Base-by-base conservation (phyloP, 495 filamentous ascomycete species). In the Penicillium dipodomyicola region DNA sequence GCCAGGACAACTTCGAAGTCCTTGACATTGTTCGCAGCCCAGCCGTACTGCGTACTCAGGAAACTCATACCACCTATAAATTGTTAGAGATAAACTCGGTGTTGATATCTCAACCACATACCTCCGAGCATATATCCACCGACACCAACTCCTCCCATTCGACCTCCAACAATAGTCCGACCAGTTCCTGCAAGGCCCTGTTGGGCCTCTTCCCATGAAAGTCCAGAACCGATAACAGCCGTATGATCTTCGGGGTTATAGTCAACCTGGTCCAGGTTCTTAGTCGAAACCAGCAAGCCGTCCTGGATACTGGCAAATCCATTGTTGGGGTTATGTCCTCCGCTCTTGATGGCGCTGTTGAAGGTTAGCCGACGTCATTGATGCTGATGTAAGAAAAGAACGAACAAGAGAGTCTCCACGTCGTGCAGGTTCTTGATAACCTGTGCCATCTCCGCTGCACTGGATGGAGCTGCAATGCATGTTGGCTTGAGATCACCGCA, bases 1-100 rank as follows among this genome's bases (percentile, higher is more conserved):
- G 82, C 78, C 8, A 85, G 69, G 22, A 85, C 81, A 15, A 86
- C 72, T 43, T 85, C 80, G 57, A 67, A 84, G 46, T 81, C 77
- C 45, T 78, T 47, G 5, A 82, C 69, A 6, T 80, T 81, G 59
- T 80, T 80, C 23, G 78, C 77, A 5, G 77, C 80, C 77, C 80
- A 84, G 15, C 82, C 83, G 56, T 82, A 82, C 59, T 83, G 73
- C 14, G 77, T 76, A 25, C 79, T 79, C 59, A 84, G 68, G 51
- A 82, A 83, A 50, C 73, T 76, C 65, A 75, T 60, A 10, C 75
- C 75, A 54, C 77, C 79, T 69, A 52, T 1, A 43, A 10, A 19
- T 11, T 8, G 56, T 52, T 62, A 56, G 29, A 47, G 4, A 29
- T 10, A 33, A 41, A 37, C 9, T 17, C 8, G 3, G 3, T 11